Percentiles rank a stretch among this genome's conserved stretches.
phyloP scores from a whole-genome alignment of 352 stramenopile genomes.

The Phytophthora litchii region DNA sequence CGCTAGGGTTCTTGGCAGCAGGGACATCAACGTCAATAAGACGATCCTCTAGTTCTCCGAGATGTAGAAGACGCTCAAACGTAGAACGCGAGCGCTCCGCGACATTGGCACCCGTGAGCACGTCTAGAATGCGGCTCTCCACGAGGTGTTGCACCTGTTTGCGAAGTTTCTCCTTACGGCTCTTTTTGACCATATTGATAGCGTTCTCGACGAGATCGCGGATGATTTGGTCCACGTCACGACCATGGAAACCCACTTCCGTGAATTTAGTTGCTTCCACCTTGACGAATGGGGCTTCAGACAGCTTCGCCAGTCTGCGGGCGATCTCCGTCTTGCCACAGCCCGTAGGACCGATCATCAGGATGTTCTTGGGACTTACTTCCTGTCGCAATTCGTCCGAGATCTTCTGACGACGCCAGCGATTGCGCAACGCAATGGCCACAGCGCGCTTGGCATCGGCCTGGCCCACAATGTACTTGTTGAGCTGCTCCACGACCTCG shows the following conservation, averaged over 20 bases:
- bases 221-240: constrained; percentile 99
- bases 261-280: constrained; percentile 99
- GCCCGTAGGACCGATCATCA: constrained; percentile 99
- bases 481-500: constrained; percentile 95
- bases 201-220: constrained; percentile 98
- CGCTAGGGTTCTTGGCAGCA: constrained; percentile 48
- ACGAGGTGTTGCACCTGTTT: constrained; percentile 93
- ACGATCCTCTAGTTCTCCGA: constrained; percentile 83
- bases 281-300: constrained; percentile 97
- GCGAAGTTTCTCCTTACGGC: constrained; percentile 92
- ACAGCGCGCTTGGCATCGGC: constrained; percentile 97
- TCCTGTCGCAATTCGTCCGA: constrained; percentile 89
- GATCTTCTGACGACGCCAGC: constrained; percentile 97
- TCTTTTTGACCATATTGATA: constrained; percentile 97
- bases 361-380: constrained; percentile 99
- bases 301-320: constrained; percentile 96
- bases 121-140: constrained; percentile 96
- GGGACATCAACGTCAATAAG: constrained; percentile 82
- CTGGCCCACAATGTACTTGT: constrained; percentile 99
- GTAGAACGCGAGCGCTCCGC: constrained; percentile 84
- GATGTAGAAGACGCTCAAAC: constrained; percentile 93
- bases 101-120: constrained; percentile 90
- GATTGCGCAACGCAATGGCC: constrained; percentile 98
- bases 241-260: constrained; percentile 99
- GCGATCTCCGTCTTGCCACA: constrained; percentile 99